Evolutionary conservation across 768 basidiomycete genomes (phyloP), one percentile per base, ranked within the genome.

Genomic region (Tephrocybe sp.): DNA sequence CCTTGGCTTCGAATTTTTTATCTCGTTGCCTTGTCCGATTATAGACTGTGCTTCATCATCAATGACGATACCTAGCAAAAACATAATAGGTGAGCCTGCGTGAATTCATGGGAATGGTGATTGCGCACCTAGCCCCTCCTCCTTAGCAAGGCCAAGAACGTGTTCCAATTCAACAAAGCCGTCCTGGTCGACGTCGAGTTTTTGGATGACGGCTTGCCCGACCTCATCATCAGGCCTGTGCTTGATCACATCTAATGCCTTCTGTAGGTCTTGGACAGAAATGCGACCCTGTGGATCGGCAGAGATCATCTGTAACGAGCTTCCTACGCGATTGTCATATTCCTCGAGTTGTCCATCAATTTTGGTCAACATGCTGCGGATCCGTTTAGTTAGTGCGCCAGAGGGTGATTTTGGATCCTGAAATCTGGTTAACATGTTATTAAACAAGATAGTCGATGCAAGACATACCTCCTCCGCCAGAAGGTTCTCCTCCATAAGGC

Each of bases 131-230:
- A 95, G 70, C 12, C 92, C 92, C 58, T 93, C 90, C 70, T 97
- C 90, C 60, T 84, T 80, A 20, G 95, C 89, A 56, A 96, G 72
- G 11, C 88, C 91, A 51, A 96, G 69, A 30, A 99, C 94, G 63
- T 99, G 95, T 68, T 96, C 92, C 40, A 98, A 78, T 65, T 95
- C 92, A 21, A 98, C 94, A 63, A 85, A 96, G 0, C 96, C 95
- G 65, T 98, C 96, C 69, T 91, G 85, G 71, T 98, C 96, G 9
- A 92, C 89, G 65, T 99, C 97, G 62, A 98, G 73, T 69, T 98
- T 98, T 64, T 92, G 85, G 47, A 95, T 84, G 45, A 99, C 85
- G 18, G 83, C 85, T 54, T 87, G 84, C 20, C 92, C 90, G 14
- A 92, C 86, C 55, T 93, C 88, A 48, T 95, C 91, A 50, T 92